These are phyloP conservation scores for Solanum hybrid DNA, from an alignment of 305 asterid genomes.

Conservation along the genomic window DNA sequence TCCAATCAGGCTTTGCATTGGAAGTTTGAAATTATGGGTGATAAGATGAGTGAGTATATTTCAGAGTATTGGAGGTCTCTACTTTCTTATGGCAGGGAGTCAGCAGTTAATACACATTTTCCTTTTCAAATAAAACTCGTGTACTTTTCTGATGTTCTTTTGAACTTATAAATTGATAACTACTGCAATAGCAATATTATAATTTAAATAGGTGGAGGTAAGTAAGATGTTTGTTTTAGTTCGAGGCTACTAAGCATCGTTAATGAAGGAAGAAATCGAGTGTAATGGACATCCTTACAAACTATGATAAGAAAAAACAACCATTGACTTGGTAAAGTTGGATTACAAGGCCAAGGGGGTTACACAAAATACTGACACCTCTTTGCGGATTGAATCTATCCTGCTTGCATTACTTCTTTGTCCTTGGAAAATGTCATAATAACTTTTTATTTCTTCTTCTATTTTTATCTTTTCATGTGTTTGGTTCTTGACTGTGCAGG, in stretches of 20 bases:
- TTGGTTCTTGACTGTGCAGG: constrained; percentile 6
- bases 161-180: not conserved
- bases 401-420: not conserved
- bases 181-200: not conserved
- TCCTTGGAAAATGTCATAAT: not conserved
- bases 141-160: not conserved
- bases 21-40: not conserved
- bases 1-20: not conserved
- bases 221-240: not conserved
- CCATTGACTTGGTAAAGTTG: not conserved
- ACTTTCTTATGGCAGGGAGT: not conserved
- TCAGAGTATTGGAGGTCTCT: not conserved
- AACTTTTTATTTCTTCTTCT: not conserved
- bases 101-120: not conserved
- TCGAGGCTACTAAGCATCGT: not conserved
- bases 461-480: not conserved
- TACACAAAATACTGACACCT: not conserved
- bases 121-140: not conserved
- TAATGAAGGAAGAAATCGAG: not conserved
- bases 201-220: not conserved
- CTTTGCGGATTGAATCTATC: not conserved
- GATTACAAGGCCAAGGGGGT: not conserved
- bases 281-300: not conserved
- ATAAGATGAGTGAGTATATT: not conserved
- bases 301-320: not conserved